Base-by-base conservation (phyloP, 257 asterid species). In the Forsythia viridissima region DNA sequence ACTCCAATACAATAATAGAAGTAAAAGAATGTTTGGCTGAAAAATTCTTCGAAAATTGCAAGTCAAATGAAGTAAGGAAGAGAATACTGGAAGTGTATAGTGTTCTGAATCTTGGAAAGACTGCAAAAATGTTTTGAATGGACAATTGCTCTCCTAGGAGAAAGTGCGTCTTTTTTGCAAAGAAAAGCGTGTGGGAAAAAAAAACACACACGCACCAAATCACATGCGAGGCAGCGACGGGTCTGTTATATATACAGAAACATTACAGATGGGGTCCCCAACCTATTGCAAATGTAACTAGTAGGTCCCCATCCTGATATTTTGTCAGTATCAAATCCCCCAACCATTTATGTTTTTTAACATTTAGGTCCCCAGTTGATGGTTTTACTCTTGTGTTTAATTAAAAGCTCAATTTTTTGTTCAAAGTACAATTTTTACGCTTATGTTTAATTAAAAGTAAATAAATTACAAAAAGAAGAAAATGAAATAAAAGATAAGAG, bases 91-190 rank as follows among this genome's bases (percentile, higher is more conserved):
- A 76, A 75, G 59, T 44, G 66, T 20, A 70, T 9, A 51, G 68
- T 37, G 44, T 15, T 74, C 68, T 76, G 85, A 84, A 87, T 87
- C 90, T 84, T 77, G 81, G 75, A 51, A 39, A 61, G 69, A 9
- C 69, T 24, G 5, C 38, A 24, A 8, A 61, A 8, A 61, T 24
- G 37, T 21, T 38, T 10, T 20, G 69, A 24, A 61, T 10, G 13
- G 69, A 61, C 69, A 20, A 61, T 20, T 9, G 16, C 38, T 1
- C 24, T 24, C 24, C 24, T 24, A 24, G 3, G 39, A 24, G 18
- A 21, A 61, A 61, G 15, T 24, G 69, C 5, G 39, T 61, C 36
- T 5, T 21, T 8, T 9, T 59, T n/a, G 69, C 16, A 9, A 61
- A 61, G 15, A 61, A 61, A 61, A 57, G 24, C 46, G 9, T 42